These are phyloP conservation scores for Oryza meridionalis DNA, from an alignment of 176 grass and related monocot species.

Conservation along the genomic window DNA sequence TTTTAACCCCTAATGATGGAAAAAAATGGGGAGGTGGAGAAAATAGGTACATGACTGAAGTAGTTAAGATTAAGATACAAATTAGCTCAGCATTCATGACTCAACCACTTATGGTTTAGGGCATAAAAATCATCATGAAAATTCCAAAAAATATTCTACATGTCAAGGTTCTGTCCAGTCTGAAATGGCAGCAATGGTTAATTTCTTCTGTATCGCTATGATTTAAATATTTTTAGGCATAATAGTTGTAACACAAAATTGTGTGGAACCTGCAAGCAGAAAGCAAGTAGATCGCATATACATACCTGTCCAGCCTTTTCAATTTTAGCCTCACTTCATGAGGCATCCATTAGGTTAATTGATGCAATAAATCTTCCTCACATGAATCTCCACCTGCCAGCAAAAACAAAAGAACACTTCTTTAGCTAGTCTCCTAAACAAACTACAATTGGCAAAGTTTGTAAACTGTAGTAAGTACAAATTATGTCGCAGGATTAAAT, in stretches of 20 bases:
- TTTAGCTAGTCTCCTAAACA: not conserved
- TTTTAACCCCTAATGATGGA: too few species aligned
- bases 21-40: too few species aligned
- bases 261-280: not conserved
- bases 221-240: not conserved
- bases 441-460: not conserved
- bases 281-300: not conserved
- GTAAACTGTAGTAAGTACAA: not conserved
- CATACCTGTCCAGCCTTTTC: conserved; percentile 73
- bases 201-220: not conserved
- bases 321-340: conserved; percentile 73
- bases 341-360: conserved; percentile 86
- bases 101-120: too few species aligned
- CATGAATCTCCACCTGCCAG: conserved; percentile 82
- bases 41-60: too few species aligned
- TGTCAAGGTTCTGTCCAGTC: conserved; percentile 60
- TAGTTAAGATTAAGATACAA: too few species aligned
- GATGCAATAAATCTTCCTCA: conserved; percentile 81
- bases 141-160: too few species aligned
- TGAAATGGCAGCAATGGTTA: conserved; percentile 25
- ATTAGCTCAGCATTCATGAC: too few species aligned
- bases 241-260: not conserved
- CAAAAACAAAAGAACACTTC: not conserved
- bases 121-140: too few species aligned
- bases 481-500: not conserved